A percentile compares a stretch with the other conserved stretches of the same genome.
These are phyloP conservation scores for Barnettozyma salicaria DNA, from an alignment of 805 yeast genomes.

Conservation along the genomic window DNA sequence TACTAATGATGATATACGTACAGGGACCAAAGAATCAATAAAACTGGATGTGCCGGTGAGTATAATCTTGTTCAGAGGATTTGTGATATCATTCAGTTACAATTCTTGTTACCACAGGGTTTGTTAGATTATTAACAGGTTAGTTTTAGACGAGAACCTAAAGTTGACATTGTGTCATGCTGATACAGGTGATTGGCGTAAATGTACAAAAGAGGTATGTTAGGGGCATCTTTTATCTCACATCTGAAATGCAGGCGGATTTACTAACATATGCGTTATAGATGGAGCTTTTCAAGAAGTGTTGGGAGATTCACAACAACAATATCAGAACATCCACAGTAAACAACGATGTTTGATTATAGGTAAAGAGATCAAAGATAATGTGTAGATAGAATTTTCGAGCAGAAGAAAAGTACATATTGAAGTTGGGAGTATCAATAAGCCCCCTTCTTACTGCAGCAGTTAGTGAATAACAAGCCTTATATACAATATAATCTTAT, in stretches of 20 bases:
- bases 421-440: too few relatives aligned
- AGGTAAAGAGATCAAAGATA: not conserved
- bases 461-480: too few relatives aligned
- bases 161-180: conserved; percentile 72
- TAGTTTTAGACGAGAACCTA: conserved; percentile 50
- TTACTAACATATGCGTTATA: conserved; percentile 12
- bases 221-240: too few relatives aligned
- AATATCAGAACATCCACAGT: conserved; percentile 34
- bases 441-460: too few relatives aligned
- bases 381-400: not conserved
- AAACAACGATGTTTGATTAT: conserved; percentile 19
- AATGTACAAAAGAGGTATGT: conserved; percentile 59
- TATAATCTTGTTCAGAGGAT: conserved; percentile 3
- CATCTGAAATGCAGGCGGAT: not conserved
- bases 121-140: not conserved
- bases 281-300: conserved; percentile 38
- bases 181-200: conserved; percentile 77
- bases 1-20: too few relatives aligned
- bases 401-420: too few relatives aligned
- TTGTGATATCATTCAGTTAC: not conserved
- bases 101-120: not conserved
- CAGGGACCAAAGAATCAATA: conserved; percentile 65
- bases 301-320: conserved; percentile 38
- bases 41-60: conserved; percentile 68
- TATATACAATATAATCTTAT: too few relatives aligned